Evolutionary conservation across 768 basidiomycete species (phyloP).

Genomic region (Dendrothele bispora): DNA sequence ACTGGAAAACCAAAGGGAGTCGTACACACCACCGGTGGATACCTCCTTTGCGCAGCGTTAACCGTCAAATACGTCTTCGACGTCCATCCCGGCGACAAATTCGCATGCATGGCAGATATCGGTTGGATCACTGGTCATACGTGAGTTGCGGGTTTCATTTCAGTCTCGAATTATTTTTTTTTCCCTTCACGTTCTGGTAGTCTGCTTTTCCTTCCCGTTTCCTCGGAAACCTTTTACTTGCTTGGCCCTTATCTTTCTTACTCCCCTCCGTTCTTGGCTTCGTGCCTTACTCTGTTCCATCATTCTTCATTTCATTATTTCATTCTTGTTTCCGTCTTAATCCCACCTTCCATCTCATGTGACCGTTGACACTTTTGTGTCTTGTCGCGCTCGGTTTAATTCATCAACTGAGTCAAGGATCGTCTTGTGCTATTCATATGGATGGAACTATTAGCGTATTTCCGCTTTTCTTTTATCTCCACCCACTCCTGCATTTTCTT

Average conservation of each 20-base stretch:
- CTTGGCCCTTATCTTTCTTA: slow-evolving; percentile 2
- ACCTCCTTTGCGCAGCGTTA: slow-evolving; percentile 87
- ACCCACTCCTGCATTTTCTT: too few species aligned
- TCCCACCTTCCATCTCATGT: too few species aligned
- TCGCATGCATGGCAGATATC: slow-evolving; percentile 98
- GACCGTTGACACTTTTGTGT: too few species aligned
- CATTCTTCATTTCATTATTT: too few species aligned
- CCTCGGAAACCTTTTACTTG: too few species aligned
- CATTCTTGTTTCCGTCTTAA: too few species aligned
- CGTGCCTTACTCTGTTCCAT: not conserved
- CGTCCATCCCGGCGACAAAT: slow-evolving; percentile 92
- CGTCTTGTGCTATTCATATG: too few species aligned
- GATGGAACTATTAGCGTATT: too few species aligned
- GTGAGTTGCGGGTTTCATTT: too few species aligned
- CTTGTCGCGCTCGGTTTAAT: too few species aligned
- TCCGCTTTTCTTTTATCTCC: too few species aligned
- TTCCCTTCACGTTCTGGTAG: slow-evolving; percentile 15
- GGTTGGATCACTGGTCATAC: slow-evolving; percentile 99
- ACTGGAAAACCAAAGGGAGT: slow-evolving; percentile 98
- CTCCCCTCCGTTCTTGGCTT: slow-evolving; percentile 3
- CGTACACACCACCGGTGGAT: slow-evolving; percentile 86
- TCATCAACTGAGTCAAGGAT: too few species aligned
- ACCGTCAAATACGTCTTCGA: slow-evolving; percentile 99
- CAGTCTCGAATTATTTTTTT: not conserved
- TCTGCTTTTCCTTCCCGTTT: slow-evolving; percentile 8